Conservation (phyloP, 2,329 filamentous ascomycete genomes). For the Seiridium cupressi region DNA sequence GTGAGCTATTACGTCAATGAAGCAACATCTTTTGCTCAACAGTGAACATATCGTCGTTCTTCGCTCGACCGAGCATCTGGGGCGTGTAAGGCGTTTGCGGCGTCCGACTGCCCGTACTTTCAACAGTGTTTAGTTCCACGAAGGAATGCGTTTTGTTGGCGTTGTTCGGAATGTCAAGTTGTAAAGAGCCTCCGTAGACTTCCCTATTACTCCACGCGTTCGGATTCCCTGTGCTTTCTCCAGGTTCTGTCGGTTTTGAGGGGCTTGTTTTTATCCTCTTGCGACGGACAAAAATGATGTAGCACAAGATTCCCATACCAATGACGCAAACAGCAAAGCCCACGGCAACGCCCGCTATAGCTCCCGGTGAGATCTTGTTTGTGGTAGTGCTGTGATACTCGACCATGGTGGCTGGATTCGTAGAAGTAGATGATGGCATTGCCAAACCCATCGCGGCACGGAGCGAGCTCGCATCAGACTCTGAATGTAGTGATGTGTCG, state of each 20-base stretch:
- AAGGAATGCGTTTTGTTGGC: neutral
- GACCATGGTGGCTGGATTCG: neutral
- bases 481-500: constrained; percentile 4
- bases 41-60: neutral
- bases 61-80: neutral
- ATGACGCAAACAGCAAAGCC: constrained; percentile 4
- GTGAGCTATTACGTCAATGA: neutral
- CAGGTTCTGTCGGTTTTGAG: neutral
- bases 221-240: neutral
- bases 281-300: constrained; percentile 1
- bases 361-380: neutral
- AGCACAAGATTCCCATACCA: neutral
- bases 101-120: neutral
- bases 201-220: neutral
- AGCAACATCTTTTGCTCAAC: constrained; percentile 6
- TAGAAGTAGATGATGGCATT: neutral
- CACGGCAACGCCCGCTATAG: neutral
- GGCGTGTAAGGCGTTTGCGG: neutral
- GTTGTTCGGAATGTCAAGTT: neutral
- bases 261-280: neutral
- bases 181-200: neutral
- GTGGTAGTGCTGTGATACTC: neutral
- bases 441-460: constrained; percentile 5
- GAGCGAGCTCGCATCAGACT: constrained; percentile 7
- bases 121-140: neutral